Evolutionary conservation across 1,139 yeast genomes (phyloP).

Genomic region (Geotrichum candidum): DNA sequence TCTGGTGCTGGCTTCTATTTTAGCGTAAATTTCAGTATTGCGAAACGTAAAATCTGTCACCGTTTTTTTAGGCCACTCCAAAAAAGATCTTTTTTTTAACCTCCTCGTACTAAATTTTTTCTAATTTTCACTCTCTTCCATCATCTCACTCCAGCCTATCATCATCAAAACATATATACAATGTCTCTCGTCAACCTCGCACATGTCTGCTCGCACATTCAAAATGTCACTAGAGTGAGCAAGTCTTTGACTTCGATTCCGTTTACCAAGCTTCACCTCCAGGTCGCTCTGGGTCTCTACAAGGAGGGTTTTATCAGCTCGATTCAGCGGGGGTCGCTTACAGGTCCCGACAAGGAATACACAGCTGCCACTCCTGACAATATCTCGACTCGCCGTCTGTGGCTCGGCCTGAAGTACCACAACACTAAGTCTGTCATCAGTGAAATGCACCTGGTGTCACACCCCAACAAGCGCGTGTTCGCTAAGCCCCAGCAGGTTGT

Average conservation of each 20-base stretch:
- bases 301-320: slow-evolving; percentile 85
- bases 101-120: neutral
- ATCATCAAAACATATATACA: slow-evolving; percentile 7
- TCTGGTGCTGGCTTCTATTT: neutral
- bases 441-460: slow-evolving; percentile 67
- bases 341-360: slow-evolving; percentile 76
- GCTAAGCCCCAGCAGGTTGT: slow-evolving; percentile 60
- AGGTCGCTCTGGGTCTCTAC: slow-evolving; percentile 76
- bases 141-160: neutral
- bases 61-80: neutral
- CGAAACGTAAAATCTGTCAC: neutral
- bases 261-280: slow-evolving; percentile 74
- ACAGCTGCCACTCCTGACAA: slow-evolving; percentile 85
- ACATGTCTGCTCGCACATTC: slow-evolving; percentile 80
- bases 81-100: slow-evolving; percentile 3
- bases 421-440: slow-evolving; percentile 72
- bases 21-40: neutral
- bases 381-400: slow-evolving; percentile 75
- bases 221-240: slow-evolving; percentile 76
- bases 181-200: slow-evolving; percentile 88
- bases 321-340: slow-evolving; percentile 77
- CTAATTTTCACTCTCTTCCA: neutral
- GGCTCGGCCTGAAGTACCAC: slow-evolving; percentile 89
- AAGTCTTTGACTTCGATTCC: slow-evolving; percentile 76
- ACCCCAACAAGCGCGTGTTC: slow-evolving; percentile 73